phyloP scores from a whole-genome alignment of 1,284 basidiomycete genomes.

The Ceratobasidium sp. region DNA sequence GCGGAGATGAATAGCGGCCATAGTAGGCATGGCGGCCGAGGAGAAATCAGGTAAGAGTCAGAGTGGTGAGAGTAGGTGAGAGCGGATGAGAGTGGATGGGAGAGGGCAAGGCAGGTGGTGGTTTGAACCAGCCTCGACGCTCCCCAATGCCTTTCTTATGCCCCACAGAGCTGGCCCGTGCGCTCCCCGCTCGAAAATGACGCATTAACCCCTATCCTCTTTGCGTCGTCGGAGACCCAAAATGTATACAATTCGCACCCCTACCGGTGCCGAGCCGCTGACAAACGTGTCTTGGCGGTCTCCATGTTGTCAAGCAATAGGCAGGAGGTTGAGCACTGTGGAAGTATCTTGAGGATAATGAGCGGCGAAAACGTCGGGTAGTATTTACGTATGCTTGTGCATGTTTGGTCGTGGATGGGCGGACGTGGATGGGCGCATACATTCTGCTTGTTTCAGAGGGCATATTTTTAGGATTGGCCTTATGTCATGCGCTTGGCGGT shows the following conservation, averaged over 20 bases:
- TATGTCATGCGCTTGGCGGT: no score
- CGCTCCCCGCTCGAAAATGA: neutral
- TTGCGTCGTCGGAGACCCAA: neutral
- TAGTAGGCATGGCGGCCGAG: neutral
- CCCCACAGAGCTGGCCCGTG: neutral
- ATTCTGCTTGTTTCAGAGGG: no score
- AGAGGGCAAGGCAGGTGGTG: neutral
- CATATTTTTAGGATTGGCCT: no score
- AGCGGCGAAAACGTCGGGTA: neutral
- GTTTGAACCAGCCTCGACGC: no score
- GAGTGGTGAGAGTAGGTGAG: neutral
- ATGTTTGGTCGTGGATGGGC: no score
- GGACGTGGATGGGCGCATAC: no score
- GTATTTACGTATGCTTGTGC: no score
- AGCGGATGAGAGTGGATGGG: neutral
- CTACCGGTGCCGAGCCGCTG: neutral
- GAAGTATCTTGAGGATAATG: neutral
- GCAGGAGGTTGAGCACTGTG: neutral
- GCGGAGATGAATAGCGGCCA: neutral
- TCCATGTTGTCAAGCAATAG: neutral
- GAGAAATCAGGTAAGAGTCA: neutral
- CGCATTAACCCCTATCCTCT: neutral
- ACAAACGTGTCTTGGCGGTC: neutral
- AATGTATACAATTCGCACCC: neutral
- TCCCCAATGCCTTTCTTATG: neutral